Percentiles rank a stretch among this genome's conserved stretches.
Evolutionary conservation across 31 red algal genomes (phyloP).

Genomic region (Bonnemaisonia californica): DNA sequence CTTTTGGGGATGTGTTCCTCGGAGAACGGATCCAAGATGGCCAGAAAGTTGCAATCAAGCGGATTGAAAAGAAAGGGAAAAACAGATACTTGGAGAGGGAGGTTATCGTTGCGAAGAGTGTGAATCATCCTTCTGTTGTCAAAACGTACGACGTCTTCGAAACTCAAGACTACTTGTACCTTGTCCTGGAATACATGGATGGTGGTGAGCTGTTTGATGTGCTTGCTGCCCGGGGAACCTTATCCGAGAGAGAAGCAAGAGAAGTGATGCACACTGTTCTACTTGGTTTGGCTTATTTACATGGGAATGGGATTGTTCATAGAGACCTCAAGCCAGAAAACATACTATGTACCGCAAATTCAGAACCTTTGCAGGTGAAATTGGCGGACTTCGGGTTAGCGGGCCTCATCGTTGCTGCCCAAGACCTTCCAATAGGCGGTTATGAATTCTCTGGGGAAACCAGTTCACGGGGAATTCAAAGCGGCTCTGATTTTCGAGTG

Average conservation of each 20-base stretch:
- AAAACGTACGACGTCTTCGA: conserved; percentile 51
- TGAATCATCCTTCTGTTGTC: conserved; percentile 16
- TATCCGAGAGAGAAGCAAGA: conserved; percentile 35
- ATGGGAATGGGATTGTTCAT: conserved; percentile 59
- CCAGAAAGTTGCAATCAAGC: conserved; percentile 19
- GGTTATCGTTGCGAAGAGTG: conserved; percentile 11
- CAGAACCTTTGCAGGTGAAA: conserved; percentile 43
- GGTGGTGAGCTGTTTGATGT: conserved; percentile 41
- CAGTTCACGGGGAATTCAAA: too few species aligned
- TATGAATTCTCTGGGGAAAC: too few species aligned
- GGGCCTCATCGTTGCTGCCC: conserved; percentile 48
- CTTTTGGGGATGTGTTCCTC: conserved; percentile 12
- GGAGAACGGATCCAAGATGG: background rate
- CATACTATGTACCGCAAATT: conserved; percentile 34
- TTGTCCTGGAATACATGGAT: conserved; percentile 65
- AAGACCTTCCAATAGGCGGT: too few species aligned
- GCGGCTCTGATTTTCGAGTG: background rate
- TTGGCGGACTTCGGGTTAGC: conserved; percentile 78
- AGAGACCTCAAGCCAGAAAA: conserved; percentile 77
- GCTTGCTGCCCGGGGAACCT: background rate
- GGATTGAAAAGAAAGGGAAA: conserved; percentile 21
- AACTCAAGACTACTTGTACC: conserved; percentile 37
- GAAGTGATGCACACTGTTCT: conserved; percentile 27
- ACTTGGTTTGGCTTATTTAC: conserved; percentile 41
- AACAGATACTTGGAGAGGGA: conserved; percentile 23